phyloP scores from a whole-genome alignment of 345 rosid genomes.

The Gossypium arboreum region DNA sequence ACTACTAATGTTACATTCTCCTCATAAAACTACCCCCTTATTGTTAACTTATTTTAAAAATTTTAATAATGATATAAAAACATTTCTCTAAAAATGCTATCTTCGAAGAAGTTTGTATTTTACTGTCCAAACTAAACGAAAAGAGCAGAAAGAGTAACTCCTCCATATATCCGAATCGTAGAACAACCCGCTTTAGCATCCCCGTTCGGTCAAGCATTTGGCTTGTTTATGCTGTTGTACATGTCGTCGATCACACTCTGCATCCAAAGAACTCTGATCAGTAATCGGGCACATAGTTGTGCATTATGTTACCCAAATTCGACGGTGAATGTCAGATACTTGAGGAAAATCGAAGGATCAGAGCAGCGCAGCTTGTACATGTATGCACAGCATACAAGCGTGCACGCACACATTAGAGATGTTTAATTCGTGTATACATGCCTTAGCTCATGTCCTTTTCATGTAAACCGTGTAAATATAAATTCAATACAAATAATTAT shows the following conservation, averaged over 20 bases:
- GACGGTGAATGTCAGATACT: neutral
- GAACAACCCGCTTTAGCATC: neutral
- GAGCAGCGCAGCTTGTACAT: neutral
- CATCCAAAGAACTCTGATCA: neutral
- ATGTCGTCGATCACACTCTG: conserved; percentile 63
- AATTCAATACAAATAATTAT: neutral
- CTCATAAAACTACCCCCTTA: too few relatives aligned
- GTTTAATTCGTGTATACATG: neutral
- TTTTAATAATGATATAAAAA: too few relatives aligned
- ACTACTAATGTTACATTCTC: too few relatives aligned
- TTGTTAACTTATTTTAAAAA: too few relatives aligned
- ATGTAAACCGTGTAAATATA: neutral
- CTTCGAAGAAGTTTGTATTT: too few relatives aligned
- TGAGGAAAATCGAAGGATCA: neutral
- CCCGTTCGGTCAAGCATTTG: conserved; percentile 20
- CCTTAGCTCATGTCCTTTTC: neutral
- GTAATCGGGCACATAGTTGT: neutral
- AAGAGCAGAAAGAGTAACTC: neutral
- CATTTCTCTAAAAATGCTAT: too few relatives aligned
- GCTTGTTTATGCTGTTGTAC: conserved; percentile 55
- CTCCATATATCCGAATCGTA: neutral
- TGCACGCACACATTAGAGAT: neutral
- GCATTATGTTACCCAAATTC: neutral
- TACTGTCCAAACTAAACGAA: neutral
- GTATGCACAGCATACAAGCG: neutral